Percentiles rank a stretch among this genome's conserved stretches.
Evolutionary conservation across 176 grass and related monocot species (phyloP).

Genomic region (Triticum monococcum): DNA sequence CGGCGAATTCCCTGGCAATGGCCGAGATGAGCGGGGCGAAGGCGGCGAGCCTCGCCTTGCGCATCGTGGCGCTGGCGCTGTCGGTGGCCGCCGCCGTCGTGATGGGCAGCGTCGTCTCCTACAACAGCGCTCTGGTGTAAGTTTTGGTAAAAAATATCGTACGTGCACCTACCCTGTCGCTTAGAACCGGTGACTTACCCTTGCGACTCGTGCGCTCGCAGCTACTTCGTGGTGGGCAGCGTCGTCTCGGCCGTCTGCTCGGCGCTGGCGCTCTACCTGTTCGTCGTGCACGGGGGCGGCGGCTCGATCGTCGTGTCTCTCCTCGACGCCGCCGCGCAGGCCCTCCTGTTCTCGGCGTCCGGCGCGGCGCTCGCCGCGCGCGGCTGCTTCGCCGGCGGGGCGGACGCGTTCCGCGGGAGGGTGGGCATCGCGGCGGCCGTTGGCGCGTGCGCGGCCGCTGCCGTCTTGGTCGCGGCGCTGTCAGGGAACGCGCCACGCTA

Average conservation of each 20-base stretch:
- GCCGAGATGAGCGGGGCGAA: neutral
- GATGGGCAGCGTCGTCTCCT: slow-evolving; percentile 36
- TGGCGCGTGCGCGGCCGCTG: slow-evolving; percentile 1
- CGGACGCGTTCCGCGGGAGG: neutral
- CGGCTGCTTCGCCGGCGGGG: neutral
- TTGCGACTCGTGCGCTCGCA: neutral
- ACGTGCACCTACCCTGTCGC: neutral
- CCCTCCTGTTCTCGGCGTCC: slow-evolving; percentile 30
- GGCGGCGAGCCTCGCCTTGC: slow-evolving; percentile 23
- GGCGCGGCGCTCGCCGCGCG: slow-evolving; percentile 21
- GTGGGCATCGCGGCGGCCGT: neutral
- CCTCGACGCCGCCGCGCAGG: slow-evolving; percentile 25
- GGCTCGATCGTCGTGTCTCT: neutral
- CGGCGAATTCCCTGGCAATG: neutral
- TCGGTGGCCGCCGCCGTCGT: slow-evolving; percentile 38
- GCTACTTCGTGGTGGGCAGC: slow-evolving; percentile 43
- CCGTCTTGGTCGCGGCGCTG: neutral
- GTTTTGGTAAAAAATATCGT: neutral
- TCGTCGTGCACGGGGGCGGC: neutral
- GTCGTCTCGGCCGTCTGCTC: slow-evolving; percentile 24
- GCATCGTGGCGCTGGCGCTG: slow-evolving; percentile 20
- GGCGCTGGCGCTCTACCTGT: slow-evolving; percentile 34
- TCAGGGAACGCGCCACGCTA: neutral
- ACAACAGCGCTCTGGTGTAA: slow-evolving; percentile 39
- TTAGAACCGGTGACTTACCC: neutral